These are phyloP conservation scores for Microsporum canis DNA, from an alignment of 2,329 filamentous ascomycete species.

Conservation along the genomic window DNA sequence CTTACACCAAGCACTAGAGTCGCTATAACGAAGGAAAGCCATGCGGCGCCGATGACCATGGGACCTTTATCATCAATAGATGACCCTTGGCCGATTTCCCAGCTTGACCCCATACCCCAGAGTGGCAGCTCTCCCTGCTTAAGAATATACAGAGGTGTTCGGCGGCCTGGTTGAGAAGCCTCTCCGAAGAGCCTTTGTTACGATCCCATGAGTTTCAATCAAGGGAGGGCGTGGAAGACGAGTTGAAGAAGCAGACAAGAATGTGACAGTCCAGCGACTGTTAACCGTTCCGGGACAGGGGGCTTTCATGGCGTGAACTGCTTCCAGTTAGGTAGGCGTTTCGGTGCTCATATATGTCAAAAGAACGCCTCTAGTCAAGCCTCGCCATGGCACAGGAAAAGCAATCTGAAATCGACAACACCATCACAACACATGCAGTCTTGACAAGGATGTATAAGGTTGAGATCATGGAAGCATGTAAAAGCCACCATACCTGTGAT, in stretches of 20 bases:
- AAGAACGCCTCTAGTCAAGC: not conserved
- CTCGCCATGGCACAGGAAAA: not conserved
- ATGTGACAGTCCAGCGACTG: not conserved
- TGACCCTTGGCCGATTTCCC: not conserved
- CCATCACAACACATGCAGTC: not conserved
- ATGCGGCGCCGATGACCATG: conserved; percentile 5
- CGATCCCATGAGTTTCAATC: not conserved
- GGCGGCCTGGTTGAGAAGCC: not conserved
- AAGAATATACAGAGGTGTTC: not conserved
- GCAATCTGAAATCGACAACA: not conserved
- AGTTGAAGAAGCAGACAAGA: not conserved
- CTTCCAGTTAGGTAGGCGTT: not conserved
- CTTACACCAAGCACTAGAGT: conserved; percentile 3
- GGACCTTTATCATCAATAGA: conserved; percentile 7
- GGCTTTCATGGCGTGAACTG: not conserved
- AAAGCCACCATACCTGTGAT: not conserved
- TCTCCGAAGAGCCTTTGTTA: not conserved
- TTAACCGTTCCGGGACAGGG: not conserved
- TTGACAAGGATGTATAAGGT: not conserved
- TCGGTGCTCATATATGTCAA: not conserved
- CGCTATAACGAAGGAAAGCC: conserved; percentile 6
- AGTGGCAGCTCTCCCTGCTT: not conserved
- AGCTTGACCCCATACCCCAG: not conserved
- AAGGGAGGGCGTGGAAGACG: not conserved
- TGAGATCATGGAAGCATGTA: not conserved